Evolutionary conservation across 495 filamentous ascomycete genomes (phyloP).

Genomic region (Aspergillus asperescens): DNA sequence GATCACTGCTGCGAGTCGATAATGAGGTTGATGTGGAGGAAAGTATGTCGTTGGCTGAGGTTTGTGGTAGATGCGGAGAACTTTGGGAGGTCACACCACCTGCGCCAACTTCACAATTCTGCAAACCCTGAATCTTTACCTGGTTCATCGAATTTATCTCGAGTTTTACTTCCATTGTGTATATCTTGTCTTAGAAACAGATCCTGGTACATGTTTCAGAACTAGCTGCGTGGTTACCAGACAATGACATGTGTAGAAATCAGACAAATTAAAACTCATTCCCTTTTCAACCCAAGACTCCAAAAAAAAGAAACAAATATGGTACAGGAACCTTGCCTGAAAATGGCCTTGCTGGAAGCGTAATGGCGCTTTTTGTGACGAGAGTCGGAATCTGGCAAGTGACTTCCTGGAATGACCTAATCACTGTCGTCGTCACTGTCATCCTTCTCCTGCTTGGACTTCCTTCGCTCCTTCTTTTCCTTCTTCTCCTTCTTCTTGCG

Average conservation of each 20-base stretch:
- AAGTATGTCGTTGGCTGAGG: constrained; percentile 5
- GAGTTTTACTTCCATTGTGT: neutral
- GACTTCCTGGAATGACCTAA: constrained; percentile 37
- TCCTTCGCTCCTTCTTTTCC: constrained; percentile 66
- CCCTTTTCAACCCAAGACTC: constrained; percentile 45
- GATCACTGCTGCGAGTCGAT: neutral
- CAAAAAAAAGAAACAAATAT: constrained; percentile 34
- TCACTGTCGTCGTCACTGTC: constrained; percentile 56
- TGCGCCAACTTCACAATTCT: neutral
- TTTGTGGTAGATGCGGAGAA: constrained; percentile 8
- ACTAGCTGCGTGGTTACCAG: constrained; percentile 19
- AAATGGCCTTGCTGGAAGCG: constrained; percentile 1
- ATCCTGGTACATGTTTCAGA: constrained; percentile 3
- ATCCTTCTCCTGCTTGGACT: constrained; percentile 53
- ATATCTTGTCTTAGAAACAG: neutral
- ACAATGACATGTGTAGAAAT: constrained; percentile 9
- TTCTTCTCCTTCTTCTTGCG: constrained; percentile 68
- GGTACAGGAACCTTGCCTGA: constrained; percentile 37
- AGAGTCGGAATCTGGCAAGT: constrained; percentile 11
- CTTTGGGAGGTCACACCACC: constrained; percentile 14
- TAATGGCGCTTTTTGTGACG: neutral
- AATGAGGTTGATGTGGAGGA: neutral
- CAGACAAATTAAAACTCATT: constrained; percentile 24
- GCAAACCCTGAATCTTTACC: no score
- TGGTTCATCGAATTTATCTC: no score